phyloP scores from a whole-genome alignment of 2,329 filamentous ascomycete genomes.

The Plenodomus biglobosus region DNA sequence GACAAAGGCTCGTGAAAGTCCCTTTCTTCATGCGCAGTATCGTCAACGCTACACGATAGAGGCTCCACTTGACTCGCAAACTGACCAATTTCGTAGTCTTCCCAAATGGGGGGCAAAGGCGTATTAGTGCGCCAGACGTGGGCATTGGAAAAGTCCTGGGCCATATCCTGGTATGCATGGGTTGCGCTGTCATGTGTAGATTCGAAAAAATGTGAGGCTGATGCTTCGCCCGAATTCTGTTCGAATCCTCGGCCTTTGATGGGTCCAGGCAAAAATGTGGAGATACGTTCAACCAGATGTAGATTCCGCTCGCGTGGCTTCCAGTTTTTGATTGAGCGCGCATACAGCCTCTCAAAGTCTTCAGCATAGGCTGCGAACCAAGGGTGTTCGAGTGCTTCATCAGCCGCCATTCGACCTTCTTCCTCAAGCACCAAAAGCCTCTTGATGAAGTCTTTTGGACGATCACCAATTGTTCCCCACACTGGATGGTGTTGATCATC shows the following conservation, averaged over 20 bases:
- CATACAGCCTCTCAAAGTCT: constrained; percentile 55
- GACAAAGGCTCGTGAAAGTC: no score
- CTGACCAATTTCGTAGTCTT: constrained; percentile 7
- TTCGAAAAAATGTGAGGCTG: background rate
- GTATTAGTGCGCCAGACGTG: constrained; percentile 12
- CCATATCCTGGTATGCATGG: background rate
- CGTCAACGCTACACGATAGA: background rate
- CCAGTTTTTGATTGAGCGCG: constrained; percentile 54
- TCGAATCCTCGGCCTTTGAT: background rate
- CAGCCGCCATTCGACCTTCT: constrained; percentile 53
- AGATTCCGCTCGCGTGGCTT: constrained; percentile 42
- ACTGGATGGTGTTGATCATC: constrained; percentile 40
- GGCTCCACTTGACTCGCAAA: constrained; percentile 9
- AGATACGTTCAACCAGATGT: constrained; percentile 34
- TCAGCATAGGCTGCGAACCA: constrained; percentile 58
- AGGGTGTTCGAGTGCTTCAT: constrained; percentile 55
- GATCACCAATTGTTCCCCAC: constrained; percentile 48
- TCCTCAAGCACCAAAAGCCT: constrained; percentile 56
- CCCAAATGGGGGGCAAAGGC: constrained; percentile 16
- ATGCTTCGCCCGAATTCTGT: background rate
- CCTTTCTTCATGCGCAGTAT: background rate
- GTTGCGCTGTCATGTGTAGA: background rate
- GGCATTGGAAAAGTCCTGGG: constrained; percentile 5
- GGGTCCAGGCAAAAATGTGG: background rate
- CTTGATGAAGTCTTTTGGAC: constrained; percentile 57